Evolutionary conservation across 2,329 filamentous ascomycete species (phyloP).

Genomic region (Aaosphaeria pasadenensis): DNA sequence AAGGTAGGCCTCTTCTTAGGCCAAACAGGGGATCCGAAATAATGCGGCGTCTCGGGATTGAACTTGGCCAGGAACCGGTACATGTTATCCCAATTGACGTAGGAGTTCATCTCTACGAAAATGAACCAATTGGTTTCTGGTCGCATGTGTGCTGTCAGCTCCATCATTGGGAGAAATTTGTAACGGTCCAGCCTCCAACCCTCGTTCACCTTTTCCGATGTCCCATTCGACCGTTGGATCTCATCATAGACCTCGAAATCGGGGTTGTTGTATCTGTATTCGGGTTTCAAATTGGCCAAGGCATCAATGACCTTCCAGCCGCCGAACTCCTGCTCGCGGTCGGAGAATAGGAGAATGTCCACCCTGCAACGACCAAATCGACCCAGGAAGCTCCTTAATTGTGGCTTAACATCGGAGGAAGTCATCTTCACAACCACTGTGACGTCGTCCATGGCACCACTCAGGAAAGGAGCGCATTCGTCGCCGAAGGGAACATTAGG

Average conservation of each 20-base stretch:
- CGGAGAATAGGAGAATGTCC: constrained; percentile 57
- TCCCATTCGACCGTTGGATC: constrained; percentile 39
- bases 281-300: constrained; percentile 44
- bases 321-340: constrained; percentile 53
- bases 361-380: constrained; percentile 56
- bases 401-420: constrained; percentile 54
- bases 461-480: constrained; percentile 30
- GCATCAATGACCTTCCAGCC: constrained; percentile 46
- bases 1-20: constrained; percentile 34
- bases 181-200: constrained; percentile 58
- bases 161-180: constrained; percentile 57
- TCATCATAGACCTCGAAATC: constrained; percentile 53
- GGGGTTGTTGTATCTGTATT: constrained; percentile 41
- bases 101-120: constrained; percentile 38
- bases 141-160: constrained; percentile 43
- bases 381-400: constrained; percentile 55
- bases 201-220: constrained; percentile 44
- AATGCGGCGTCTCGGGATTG: constrained; percentile 34
- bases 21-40: constrained; percentile 40
- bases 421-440: constrained; percentile 58
- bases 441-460: constrained; percentile 42
- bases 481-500: constrained; percentile 24
- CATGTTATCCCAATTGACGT: constrained; percentile 38
- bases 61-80: constrained; percentile 39
- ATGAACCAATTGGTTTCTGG: constrained; percentile 34